These are phyloP conservation scores for Dactylorhiza incarnata DNA, from an alignment of 106 monocot species.

Conservation along the genomic window DNA sequence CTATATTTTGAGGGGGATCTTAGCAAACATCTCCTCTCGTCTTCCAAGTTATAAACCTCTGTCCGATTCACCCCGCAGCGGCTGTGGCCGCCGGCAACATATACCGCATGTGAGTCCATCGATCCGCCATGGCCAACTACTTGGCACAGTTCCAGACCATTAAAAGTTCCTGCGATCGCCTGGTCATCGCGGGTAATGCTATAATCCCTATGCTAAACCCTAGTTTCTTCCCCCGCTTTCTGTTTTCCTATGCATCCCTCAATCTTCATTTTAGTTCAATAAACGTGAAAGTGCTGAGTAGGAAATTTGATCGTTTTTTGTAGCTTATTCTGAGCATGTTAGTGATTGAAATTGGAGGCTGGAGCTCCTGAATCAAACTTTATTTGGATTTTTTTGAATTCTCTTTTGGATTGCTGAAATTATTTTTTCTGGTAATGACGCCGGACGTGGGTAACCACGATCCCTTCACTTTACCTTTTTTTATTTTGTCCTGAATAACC, in stretches of 20 bases:
- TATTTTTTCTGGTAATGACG: neutral
- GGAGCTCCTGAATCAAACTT: neutral
- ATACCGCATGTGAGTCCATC: neutral
- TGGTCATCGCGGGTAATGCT: slow-evolving; percentile 72
- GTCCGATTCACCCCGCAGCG: neutral
- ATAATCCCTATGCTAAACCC: neutral
- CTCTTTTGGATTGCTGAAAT: neutral
- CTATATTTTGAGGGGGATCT: neutral
- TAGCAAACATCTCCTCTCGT: neutral
- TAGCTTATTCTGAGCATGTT: neutral
- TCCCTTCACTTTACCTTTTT: neutral
- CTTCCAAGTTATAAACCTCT: neutral
- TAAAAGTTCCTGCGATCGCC: slow-evolving; percentile 79
- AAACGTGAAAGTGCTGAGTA: neutral
- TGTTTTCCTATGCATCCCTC: neutral
- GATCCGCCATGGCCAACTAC: slow-evolving; percentile 80
- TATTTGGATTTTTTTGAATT: slow-evolving; percentile 1
- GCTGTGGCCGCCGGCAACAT: neutral
- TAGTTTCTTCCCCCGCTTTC: neutral
- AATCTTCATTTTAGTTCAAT: neutral
- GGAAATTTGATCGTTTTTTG: neutral
- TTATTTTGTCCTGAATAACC: neutral
- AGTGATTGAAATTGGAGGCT: neutral
- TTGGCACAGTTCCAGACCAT: slow-evolving; percentile 94
- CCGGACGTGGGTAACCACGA: neutral